A percentile compares a stretch with the other conserved stretches of the same genome.
Conservation (phyloP, 768 basidiomycete genomes). For the Tephrocybe rancida region DNA sequence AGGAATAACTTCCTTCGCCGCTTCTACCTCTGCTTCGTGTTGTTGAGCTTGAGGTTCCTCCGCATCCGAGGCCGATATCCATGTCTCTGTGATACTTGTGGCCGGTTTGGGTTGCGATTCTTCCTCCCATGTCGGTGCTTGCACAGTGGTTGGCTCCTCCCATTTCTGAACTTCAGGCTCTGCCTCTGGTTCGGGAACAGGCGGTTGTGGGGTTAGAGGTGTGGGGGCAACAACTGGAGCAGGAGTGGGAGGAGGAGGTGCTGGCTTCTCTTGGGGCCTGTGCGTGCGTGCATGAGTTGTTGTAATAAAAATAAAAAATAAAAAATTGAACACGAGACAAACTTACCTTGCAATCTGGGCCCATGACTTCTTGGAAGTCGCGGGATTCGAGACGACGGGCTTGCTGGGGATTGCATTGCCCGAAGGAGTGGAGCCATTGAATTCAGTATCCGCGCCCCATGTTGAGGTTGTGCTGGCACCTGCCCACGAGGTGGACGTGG, state of each 20-base stretch:
- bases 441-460: constrained; percentile 35
- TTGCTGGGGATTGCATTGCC: constrained; percentile 30
- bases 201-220: constrained; percentile 31
- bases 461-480: constrained; percentile 31
- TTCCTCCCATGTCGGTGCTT: constrained; percentile 73
- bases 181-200: constrained; percentile 32
- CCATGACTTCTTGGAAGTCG: constrained; percentile 82
- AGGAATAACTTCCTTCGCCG: constrained; percentile 28
- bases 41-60: constrained; percentile 24
- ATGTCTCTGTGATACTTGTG: constrained; percentile 31
- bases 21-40: constrained; percentile 31
- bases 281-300: neutral
- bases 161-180: constrained; percentile 46
- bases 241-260: constrained; percentile 41
- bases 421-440: constrained; percentile 39
- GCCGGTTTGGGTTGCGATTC: constrained; percentile 49
- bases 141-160: constrained; percentile 76
- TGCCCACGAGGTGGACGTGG: constrained; percentile 34
- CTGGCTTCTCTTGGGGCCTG: constrained; percentile 70
- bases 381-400: constrained; percentile 54
- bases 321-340: constrained; percentile 7
- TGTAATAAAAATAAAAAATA: constrained; percentile 5
- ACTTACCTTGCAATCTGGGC: constrained; percentile 80
- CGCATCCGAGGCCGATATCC: constrained; percentile 30
- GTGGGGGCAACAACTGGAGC: constrained; percentile 8